Percentiles rank a stretch among this genome's conserved stretches.
phyloP scores from a whole-genome alignment of 805 yeast genomes.

The Pichia pseudocactophila region DNA sequence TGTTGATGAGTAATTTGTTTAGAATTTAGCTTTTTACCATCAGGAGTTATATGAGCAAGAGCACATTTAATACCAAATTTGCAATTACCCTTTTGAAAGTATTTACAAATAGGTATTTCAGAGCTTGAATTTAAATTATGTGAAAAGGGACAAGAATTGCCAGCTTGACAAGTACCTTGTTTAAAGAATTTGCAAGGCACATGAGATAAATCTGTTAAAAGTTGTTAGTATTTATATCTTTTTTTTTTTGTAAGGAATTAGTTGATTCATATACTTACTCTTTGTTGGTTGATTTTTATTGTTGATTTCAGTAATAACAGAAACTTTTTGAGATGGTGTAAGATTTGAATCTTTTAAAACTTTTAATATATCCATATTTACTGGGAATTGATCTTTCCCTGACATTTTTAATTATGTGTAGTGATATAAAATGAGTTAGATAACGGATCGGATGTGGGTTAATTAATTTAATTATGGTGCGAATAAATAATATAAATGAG shows the following conservation, averaged over 20 bases:
- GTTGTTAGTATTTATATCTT: not conserved
- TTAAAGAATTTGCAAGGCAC: constrained; percentile 93
- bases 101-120: constrained; percentile 70
- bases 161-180: constrained; percentile 95
- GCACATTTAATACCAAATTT: constrained; percentile 94
- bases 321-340: constrained; percentile 17
- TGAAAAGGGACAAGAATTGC: constrained; percentile 82
- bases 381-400: constrained; percentile 1
- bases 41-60: constrained; percentile 81
- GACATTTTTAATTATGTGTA: constrained; percentile 70
- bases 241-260: not conserved
- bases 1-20: constrained; percentile 13
- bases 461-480: too few species aligned
- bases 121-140: constrained; percentile 57
- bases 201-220: constrained; percentile 58
- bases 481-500: not conserved
- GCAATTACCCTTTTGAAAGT: constrained; percentile 93
- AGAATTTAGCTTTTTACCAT: constrained; percentile 73
- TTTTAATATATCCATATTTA: constrained; percentile 13
- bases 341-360: constrained; percentile 15
- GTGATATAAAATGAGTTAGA: too few species aligned
- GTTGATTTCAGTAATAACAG: constrained; percentile 16
- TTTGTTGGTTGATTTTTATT: constrained; percentile 20
- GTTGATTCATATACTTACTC: constrained; percentile 16
- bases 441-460: too few species aligned